Conservation (phyloP, 78 protist genomes). For the Dictyostelium purpureum region DNA sequence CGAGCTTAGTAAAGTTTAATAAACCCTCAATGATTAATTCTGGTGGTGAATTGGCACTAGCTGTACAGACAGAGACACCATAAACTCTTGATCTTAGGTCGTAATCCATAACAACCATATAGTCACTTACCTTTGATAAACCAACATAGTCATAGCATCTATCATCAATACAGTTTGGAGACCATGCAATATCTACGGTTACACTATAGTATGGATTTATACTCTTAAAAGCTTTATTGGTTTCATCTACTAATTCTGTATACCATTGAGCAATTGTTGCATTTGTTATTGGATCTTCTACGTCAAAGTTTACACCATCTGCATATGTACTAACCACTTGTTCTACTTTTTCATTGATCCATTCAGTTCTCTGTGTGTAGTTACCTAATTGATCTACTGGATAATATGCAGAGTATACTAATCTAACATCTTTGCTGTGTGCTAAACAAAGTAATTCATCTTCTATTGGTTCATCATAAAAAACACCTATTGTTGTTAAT, state of each 20-base stretch:
- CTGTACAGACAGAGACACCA: constrained; percentile 21
- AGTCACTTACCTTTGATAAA: constrained; percentile 55
- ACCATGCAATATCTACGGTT: constrained; percentile 83
- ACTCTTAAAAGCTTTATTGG: constrained; percentile 30
- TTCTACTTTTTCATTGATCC: constrained; percentile 21
- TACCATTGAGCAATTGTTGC: background rate
- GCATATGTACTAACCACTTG: background rate
- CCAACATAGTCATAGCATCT: constrained; percentile 78
- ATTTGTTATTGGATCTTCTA: constrained; percentile 52
- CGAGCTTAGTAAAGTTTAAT: constrained; percentile 45
- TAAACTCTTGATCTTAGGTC: constrained; percentile 70
- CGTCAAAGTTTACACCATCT: constrained; percentile 79
- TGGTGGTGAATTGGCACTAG: constrained; percentile 83
- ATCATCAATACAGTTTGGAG: constrained; percentile 74
- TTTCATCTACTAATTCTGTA: constrained; percentile 33
- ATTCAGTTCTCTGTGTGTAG: background rate
- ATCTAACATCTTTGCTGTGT: constrained; percentile 1
- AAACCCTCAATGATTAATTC: constrained; percentile 30
- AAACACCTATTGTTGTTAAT: constrained; percentile 37
- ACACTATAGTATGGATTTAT: constrained; percentile 45
- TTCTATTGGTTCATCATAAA: background rate
- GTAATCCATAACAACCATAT: constrained; percentile 83
- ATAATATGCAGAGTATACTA: constrained; percentile 16
- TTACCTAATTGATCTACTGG: constrained; percentile 43
- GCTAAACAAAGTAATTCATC: constrained; percentile 56